Evolutionary conservation across 352 stramenopile species (phyloP).

Genomic region (Globisporangium perplexum): DNA sequence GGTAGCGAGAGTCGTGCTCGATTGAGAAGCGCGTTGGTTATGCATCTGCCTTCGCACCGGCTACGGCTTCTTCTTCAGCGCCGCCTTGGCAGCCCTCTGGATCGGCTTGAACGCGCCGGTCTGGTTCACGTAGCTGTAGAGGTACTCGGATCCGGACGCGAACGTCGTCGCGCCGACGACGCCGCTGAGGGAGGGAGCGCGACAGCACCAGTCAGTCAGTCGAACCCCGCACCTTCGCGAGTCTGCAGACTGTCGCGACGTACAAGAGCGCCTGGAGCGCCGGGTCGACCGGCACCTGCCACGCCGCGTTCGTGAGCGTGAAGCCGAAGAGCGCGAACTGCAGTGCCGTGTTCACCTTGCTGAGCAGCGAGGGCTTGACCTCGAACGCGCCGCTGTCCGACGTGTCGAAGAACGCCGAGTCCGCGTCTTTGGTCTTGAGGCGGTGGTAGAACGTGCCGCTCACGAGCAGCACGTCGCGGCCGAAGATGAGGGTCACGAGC

Average conservation of each 20-base stretch:
- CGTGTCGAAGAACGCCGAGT: constrained; percentile 76
- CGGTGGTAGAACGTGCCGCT: constrained; percentile 76
- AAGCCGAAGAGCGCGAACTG: constrained; percentile 73
- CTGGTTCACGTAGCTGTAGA: constrained; percentile 68
- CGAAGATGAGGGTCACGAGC: constrained; percentile 63
- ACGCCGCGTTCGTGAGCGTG: constrained; percentile 66
- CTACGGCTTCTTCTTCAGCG: constrained; percentile 7
- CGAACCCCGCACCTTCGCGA: too few species aligned
- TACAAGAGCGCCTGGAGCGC: constrained; percentile 64
- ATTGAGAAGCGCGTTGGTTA: too few species aligned
- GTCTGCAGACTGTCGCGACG: too few species aligned
- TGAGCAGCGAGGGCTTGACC: constrained; percentile 62
- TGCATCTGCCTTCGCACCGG: too few species aligned
- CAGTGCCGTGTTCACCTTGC: constrained; percentile 79
- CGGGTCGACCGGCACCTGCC: constrained; percentile 54
- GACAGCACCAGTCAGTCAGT: background rate
- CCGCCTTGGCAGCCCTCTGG: constrained; percentile 18
- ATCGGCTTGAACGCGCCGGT: constrained; percentile 63
- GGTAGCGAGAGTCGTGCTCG: too few species aligned
- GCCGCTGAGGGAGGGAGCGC: constrained; percentile 23
- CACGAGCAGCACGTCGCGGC: constrained; percentile 65
- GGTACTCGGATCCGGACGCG: constrained; percentile 69
- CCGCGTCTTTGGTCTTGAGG: constrained; percentile 60
- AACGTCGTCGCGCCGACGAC: constrained; percentile 70
- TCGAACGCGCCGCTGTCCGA: constrained; percentile 64